Conservation (phyloP, 2,329 filamentous ascomycete genomes). For the Calonectria leucothoes region DNA sequence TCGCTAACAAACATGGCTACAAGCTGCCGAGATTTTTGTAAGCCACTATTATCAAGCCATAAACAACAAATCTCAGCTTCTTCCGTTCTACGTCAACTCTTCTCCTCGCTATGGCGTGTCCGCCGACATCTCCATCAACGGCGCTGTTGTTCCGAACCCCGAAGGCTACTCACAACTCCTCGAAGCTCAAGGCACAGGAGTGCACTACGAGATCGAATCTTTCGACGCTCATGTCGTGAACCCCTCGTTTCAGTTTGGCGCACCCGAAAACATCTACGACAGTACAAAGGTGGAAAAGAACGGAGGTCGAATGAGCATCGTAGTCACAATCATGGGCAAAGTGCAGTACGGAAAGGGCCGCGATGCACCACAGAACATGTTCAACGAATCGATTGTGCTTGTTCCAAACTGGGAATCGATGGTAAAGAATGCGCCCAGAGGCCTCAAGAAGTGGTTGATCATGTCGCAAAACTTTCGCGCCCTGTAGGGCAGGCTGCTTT, state of each 20-base stretch:
- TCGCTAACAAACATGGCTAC: conserved; percentile 29
- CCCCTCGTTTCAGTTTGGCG: conserved; percentile 69
- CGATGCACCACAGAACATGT: conserved; percentile 74
- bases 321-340: conserved; percentile 79
- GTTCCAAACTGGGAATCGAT: conserved; percentile 78
- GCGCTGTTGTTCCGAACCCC: conserved; percentile 72
- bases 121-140: conserved; percentile 84
- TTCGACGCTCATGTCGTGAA: conserved; percentile 85
- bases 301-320: conserved; percentile 73
- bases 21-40: conserved; percentile 78
- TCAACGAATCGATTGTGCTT: conserved; percentile 84
- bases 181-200: conserved; percentile 67
- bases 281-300: conserved; percentile 58
- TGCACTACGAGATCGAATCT: conserved; percentile 79
- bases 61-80: conserved; percentile 70
- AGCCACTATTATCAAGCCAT: conserved; percentile 82
- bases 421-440: conserved; percentile 63
- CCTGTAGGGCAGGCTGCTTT: conserved; percentile 48
- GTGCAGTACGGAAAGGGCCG: conserved; percentile 75
- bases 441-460: conserved; percentile 71
- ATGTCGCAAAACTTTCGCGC: conserved; percentile 79
- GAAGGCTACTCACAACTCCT: conserved; percentile 76
- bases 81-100: conserved; percentile 77
- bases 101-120: conserved; percentile 64
- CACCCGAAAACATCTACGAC: conserved; percentile 58